Evolutionary conservation across 2,329 filamentous ascomycete species (phyloP).

Genomic region (Xylariaceae sp.): DNA sequence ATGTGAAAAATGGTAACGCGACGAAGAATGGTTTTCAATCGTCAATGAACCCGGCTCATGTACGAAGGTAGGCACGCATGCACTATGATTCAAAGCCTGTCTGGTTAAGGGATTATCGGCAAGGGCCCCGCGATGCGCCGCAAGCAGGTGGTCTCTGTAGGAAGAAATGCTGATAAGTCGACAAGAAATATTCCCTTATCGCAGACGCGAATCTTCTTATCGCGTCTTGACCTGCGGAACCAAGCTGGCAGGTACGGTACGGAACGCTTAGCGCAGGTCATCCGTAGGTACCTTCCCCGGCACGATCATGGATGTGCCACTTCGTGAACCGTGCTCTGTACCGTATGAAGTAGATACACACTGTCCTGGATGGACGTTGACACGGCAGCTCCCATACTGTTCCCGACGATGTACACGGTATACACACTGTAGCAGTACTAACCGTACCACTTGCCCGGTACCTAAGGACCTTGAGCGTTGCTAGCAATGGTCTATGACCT

Average conservation of each 20-base stretch:
- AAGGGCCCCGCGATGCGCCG: constrained; percentile 5
- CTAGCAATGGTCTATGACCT: too few species aligned
- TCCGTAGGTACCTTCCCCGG: background rate
- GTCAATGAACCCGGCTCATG: background rate
- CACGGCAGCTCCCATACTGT: too few species aligned
- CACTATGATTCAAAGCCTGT: background rate
- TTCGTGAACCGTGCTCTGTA: too few species aligned
- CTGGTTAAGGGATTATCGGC: background rate
- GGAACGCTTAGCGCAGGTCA: background rate
- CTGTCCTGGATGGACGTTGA: too few species aligned
- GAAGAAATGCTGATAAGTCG: background rate
- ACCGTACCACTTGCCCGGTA: too few species aligned
- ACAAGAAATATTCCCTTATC: constrained; percentile 22
- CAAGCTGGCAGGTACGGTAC: background rate
- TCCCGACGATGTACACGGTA: too few species aligned
- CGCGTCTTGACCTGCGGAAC: background rate
- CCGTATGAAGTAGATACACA: too few species aligned
- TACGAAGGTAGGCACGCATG: background rate
- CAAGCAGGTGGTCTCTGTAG: background rate
- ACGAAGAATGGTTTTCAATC: too few species aligned
- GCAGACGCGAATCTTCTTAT: constrained; percentile 15
- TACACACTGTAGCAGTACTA: too few species aligned
- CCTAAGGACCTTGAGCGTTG: too few species aligned
- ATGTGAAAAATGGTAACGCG: too few species aligned
- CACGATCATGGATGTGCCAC: too few species aligned